Evolutionary conservation across 768 basidiomycete species (phyloP).

Genomic region (Auricularia auricula-judae): DNA sequence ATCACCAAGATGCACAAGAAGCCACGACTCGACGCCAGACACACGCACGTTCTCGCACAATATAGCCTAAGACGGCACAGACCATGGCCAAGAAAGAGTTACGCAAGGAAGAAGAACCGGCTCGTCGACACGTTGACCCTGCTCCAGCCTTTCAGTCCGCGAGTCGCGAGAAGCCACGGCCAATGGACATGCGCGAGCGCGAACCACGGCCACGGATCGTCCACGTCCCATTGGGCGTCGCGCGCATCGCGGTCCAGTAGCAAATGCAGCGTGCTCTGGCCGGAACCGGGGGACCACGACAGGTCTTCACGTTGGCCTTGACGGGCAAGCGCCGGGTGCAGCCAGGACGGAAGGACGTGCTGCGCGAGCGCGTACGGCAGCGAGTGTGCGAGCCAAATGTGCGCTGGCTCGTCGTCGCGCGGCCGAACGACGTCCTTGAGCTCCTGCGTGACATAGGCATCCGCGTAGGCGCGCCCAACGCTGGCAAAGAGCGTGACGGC

Average conservation of each 20-base stretch:
- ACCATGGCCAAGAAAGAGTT: background rate
- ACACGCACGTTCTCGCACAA: no score
- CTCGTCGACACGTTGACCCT: background rate
- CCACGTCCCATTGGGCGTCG: background rate
- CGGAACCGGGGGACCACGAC: background rate
- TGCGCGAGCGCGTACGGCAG: background rate
- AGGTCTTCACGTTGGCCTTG: background rate
- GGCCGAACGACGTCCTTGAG: no score
- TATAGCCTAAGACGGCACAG: no score
- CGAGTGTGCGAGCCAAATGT: background rate
- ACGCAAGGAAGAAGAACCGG: background rate
- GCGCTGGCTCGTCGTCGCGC: background rate
- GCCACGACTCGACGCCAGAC: no score
- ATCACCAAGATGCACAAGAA: no score
- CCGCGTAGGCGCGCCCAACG: no score
- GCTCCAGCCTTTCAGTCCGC: background rate
- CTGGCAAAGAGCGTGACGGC: no score
- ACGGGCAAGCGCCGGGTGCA: background rate
- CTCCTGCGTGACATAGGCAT: no score
- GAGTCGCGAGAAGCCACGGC: background rate
- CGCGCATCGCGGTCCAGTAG: background rate
- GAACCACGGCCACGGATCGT: background rate
- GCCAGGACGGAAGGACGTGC: background rate
- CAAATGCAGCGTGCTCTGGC: background rate
- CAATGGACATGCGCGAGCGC: background rate